phyloP scores from a whole-genome alignment of 2,329 filamentous ascomycete species.

The Talaromyces atroroseus region DNA sequence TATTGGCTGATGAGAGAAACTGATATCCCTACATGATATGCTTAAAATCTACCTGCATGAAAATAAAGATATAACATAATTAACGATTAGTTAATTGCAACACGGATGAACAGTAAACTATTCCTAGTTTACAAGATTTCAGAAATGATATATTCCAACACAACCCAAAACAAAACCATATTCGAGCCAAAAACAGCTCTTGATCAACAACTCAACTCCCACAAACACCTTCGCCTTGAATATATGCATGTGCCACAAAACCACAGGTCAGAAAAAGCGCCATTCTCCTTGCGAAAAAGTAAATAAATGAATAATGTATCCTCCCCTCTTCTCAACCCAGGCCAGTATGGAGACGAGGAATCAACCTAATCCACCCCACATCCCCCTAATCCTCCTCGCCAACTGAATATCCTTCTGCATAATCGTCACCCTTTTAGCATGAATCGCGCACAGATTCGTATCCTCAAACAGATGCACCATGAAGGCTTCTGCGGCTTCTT shows the following conservation, averaged over 20 bases:
- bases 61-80: not conserved
- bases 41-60: not conserved
- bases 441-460: constrained; percentile 91
- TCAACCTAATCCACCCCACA: constrained; percentile 65
- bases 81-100: not conserved
- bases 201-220: not conserved
- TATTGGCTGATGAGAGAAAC: no score
- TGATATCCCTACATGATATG: no score
- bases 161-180: not conserved
- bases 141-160: not conserved
- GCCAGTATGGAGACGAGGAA: not conserved
- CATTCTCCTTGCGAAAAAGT: not conserved
- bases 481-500: constrained; percentile 95
- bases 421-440: constrained; percentile 93
- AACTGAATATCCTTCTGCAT: constrained; percentile 98
- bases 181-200: not conserved
- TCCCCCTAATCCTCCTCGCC: constrained; percentile 70
- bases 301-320: constrained; percentile 8
- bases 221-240: constrained; percentile 5
- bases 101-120: not conserved
- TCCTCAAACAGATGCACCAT: constrained; percentile 95
- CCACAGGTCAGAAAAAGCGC: not conserved
- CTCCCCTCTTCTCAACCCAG: not conserved
- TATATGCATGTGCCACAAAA: not conserved
- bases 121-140: not conserved